A percentile compares a stretch with the other conserved stretches of the same genome.
These are phyloP conservation scores for Lecanoromycetidae sp. DNA, from an alignment of 2,329 filamentous ascomycete species.

Conservation along the genomic window DNA sequence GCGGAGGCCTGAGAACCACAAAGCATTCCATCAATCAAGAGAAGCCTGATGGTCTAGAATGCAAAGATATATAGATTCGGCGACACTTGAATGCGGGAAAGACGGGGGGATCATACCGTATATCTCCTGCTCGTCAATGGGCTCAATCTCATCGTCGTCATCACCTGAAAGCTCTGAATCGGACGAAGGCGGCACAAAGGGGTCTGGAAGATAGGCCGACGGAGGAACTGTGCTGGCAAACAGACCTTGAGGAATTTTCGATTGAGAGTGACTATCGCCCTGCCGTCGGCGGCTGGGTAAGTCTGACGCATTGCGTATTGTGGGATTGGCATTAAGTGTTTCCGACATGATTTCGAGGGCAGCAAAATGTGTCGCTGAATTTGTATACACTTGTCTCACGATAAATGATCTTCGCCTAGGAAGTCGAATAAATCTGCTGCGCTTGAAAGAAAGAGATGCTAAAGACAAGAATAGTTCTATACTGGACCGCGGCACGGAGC, in stretches of 20 bases:
- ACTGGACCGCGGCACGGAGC: too few species aligned
- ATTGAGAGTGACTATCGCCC: constrained; percentile 32
- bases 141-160: constrained; percentile 56
- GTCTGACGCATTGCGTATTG: constrained; percentile 76
- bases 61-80: too few species aligned
- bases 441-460: constrained; percentile 3
- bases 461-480: constrained; percentile 5
- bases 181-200: constrained; percentile 28
- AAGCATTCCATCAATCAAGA: neutral
- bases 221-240: constrained; percentile 43
- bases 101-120: constrained; percentile 51
- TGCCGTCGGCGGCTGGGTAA: constrained; percentile 63
- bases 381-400: neutral
- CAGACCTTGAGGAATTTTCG: constrained; percentile 38
- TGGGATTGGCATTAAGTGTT: constrained; percentile 69
- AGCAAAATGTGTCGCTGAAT: neutral
- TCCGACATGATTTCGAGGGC: constrained; percentile 16
- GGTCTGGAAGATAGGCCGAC: constrained; percentile 38
- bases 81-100: neutral
- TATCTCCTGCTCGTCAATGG: constrained; percentile 94
- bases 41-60: neutral
- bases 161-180: constrained; percentile 32
- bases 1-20: constrained; percentile 8
- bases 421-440: neutral
- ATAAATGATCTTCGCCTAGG: constrained; percentile 1